Conservation (phyloP, 2,329 filamentous ascomycete species). For the Chaetomium globosum region DNA sequence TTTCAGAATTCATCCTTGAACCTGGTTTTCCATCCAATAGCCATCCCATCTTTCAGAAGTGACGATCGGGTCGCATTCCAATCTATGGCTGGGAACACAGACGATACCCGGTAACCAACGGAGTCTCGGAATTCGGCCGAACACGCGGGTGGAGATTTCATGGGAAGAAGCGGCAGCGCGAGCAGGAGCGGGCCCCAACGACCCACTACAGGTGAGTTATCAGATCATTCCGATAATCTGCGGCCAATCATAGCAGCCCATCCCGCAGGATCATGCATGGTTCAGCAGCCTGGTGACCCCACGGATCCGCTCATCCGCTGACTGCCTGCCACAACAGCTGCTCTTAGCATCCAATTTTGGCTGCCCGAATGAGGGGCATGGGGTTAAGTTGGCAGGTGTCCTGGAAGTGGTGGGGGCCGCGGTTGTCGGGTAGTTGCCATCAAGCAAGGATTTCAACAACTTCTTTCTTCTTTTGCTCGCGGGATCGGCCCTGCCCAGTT, state of each 20-base stretch:
- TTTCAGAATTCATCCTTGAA: background rate
- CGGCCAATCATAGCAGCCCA: constrained; percentile 21
- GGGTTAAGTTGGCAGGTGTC: constrained; percentile 15
- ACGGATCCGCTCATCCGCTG: background rate
- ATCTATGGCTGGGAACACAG: background rate
- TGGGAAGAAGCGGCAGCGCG: constrained; percentile 4
- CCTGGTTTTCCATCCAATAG: too few species aligned
- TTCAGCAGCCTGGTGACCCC: background rate
- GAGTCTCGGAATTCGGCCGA: constrained; percentile 7
- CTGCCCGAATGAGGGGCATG: constrained; percentile 12
- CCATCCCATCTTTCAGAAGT: too few species aligned
- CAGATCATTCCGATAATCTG: constrained; percentile 37
- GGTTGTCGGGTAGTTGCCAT: background rate
- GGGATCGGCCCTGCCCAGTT: constrained; percentile 6
- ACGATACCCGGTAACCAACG: constrained; percentile 1
- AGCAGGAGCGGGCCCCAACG: background rate
- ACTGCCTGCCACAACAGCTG: constrained; percentile 16
- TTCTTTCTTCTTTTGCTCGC: background rate
- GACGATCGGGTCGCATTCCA: constrained; percentile 9
- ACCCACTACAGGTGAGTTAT: constrained; percentile 22
- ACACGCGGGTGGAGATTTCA: background rate
- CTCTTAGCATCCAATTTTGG: background rate
- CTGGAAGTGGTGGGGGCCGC: background rate
- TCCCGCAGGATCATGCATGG: background rate
- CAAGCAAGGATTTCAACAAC: background rate